Evolutionary conservation across 2,329 filamentous ascomycete species (phyloP), one percentile per base, ranked within the genome.

Genomic region (Rhynchosporium secalis): DNA sequence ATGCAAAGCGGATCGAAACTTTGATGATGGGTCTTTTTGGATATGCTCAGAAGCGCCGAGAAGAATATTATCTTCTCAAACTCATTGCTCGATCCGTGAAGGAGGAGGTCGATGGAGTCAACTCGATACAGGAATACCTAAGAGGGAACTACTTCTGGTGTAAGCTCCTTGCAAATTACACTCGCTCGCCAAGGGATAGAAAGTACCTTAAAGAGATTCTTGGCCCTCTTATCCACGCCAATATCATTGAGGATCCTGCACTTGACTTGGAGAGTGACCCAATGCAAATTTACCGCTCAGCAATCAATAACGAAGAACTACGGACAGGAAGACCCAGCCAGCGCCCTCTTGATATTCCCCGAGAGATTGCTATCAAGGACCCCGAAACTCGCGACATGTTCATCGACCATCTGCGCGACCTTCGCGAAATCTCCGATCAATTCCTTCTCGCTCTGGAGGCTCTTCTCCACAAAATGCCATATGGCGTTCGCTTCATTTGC

Each of bases 291-390:
- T 98, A 99, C 77, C 86, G 91, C 47, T 95, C 92, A 4, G 88
- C 92, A 13, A 96, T 99, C 78, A 98, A 96, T 78, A 96, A 99
- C 71, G 94, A 98, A 76, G 95, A 99, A 77, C 85, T 99, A 29
- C 88, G 92, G 20, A 99, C 95, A 0, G 95, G 95, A 4, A 86
- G 87, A 67, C 86, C 91, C 26, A 96, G 93, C 74, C 85, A 84
- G 56, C 85, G 95, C 65, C 90, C 87, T 40, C 86, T 91, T 13
- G 92, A 97, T 69, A 88, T 99, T 40, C 89, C 92, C 0, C 86
- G 93, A 65, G 95, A 99, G 74, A 83, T 96, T 69, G 95, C 95
- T n/a, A 97, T 99, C 74, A 89, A 93, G 69, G 95, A 99, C 72
- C 89, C 89, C 0, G 95, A 99, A 76, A 98, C 95, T 1, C 86